Base-by-base conservation (phyloP, 1,284 basidiomycete species). In the Heterobasidion irregulare region DNA sequence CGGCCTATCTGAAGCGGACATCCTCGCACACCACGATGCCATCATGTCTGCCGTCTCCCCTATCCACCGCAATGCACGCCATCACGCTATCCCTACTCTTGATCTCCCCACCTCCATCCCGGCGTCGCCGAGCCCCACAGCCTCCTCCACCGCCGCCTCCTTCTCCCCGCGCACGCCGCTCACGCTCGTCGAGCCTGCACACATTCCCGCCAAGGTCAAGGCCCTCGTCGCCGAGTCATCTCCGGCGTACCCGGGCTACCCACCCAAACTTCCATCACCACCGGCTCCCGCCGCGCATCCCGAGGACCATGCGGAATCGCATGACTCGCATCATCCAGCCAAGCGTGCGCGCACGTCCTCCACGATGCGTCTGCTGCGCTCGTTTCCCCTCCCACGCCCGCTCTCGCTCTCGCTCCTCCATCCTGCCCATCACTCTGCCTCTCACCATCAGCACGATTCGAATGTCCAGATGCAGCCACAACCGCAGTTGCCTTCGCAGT, bases 1-100 rank as follows among this genome's bases (percentile, higher is more conserved):
- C 49, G 72, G 74, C 57, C 66, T 88, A 58, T 72, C 74, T 56
- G 86, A 89, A 61, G 72, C 73, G 54, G 86, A 87, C 62, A 62
- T 87, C 59, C 75, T 86, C 56, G 74, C 73, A 48, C 82, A 85
- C 65, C 80, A 86, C 56, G 75, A 79, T 55, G 67, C 74, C 36
- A 69, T 86, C 53, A 73, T 77, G 52, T 72, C 75, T n/a, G 62
- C 74, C 50, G 61, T 60, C 13, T 32, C 67, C 2, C 54, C 68
- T 41, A 61, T 56, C 53, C 65, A 66, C 53, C 65, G 57, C 50
- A 64, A 57, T 57, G 26, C 41, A 38, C 55, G 33, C 41, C 53
- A 18, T 44, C 51, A 35, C 57, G 63, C 63, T 19, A 57, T 53
- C 51, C 64, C 57, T 54, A 58, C 60, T 54, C 62, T 58, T 48